A percentile compares a stretch with the other conserved stretches of the same genome.
Evolutionary conservation across 78 protist species (phyloP).

Genomic region (Pelomyxa schiedti): DNA sequence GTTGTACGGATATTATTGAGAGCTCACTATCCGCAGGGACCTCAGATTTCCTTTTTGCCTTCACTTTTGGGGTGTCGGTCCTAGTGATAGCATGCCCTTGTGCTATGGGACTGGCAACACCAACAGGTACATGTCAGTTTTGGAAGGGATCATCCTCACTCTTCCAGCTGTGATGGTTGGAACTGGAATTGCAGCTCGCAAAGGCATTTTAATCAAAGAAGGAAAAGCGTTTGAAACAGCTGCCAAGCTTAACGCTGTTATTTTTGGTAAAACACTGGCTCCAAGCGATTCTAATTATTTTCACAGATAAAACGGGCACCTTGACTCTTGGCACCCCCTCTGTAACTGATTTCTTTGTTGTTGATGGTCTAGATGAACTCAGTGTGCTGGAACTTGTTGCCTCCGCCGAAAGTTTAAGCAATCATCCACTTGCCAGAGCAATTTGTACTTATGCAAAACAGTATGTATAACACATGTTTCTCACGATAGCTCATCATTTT

Average conservation of each 20-base stretch:
- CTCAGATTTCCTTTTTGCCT: constrained; percentile 36
- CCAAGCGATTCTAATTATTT: too few species aligned
- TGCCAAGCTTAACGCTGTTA: constrained; percentile 23
- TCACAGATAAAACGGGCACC: too few species aligned
- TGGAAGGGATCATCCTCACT: too few species aligned
- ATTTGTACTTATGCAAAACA: constrained; percentile 37
- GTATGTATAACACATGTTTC: neutral
- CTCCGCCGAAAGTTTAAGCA: constrained; percentile 42
- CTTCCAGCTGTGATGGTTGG: constrained; percentile 92
- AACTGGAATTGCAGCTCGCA: constrained; percentile 70
- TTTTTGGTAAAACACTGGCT: constrained; percentile 89
- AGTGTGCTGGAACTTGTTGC: constrained; percentile 24
- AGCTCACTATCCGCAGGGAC: neutral
- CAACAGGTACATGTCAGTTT: too few species aligned
- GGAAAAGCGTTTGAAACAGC: constrained; percentile 74
- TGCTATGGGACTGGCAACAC: constrained; percentile 86
- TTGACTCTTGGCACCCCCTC: constrained; percentile 71
- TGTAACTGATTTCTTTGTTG: constrained; percentile 15
- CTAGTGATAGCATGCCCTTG: constrained; percentile 91
- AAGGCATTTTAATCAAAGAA: constrained; percentile 68
- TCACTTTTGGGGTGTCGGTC: constrained; percentile 59
- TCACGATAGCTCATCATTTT: neutral
- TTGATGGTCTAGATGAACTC: neutral
- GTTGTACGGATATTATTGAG: neutral
- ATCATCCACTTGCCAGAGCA: constrained; percentile 77